A percentile compares a stretch with the other conserved stretches of the same genome.
These are phyloP conservation scores for Mycena maculata DNA, from an alignment of 768 basidiomycete genomes.

Conservation along the genomic window DNA sequence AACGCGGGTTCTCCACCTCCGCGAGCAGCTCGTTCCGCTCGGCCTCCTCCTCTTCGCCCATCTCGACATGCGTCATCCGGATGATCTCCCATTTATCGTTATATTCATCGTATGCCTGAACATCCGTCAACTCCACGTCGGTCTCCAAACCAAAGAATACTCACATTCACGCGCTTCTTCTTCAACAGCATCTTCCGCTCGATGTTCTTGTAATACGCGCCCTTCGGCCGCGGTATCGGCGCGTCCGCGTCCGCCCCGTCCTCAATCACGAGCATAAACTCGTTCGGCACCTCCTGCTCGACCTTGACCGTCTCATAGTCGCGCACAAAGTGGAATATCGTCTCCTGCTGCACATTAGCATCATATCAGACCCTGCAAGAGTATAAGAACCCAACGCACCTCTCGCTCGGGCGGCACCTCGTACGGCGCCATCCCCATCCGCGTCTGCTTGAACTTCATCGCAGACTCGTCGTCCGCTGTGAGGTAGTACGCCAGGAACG, in stretches of 20 bases:
- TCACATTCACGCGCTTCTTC: slow-evolving; percentile 84
- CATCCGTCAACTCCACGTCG: background rate
- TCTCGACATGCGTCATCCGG: slow-evolving; percentile 74
- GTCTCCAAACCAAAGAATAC: slow-evolving; percentile 33
- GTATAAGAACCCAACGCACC: slow-evolving; percentile 47
- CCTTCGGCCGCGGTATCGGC: slow-evolving; percentile 56
- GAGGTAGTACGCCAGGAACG: slow-evolving; percentile 88
- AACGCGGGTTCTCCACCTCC: slow-evolving; percentile 81
- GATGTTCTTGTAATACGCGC: slow-evolving; percentile 91
- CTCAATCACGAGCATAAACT: slow-evolving; percentile 82
- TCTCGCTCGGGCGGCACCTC: slow-evolving; percentile 66
- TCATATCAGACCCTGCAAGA: background rate
- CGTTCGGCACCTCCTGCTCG: slow-evolving; percentile 87
- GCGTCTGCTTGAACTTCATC: slow-evolving; percentile 69
- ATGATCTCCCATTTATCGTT: slow-evolving; percentile 88
- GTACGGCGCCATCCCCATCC: slow-evolving; percentile 55
- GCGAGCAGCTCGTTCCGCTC: slow-evolving; percentile 84
- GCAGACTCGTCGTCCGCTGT: slow-evolving; percentile 82
- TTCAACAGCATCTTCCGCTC: slow-evolving; percentile 90
- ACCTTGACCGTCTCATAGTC: slow-evolving; percentile 91
- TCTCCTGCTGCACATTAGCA: slow-evolving; percentile 59
- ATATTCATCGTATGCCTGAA: slow-evolving; percentile 76
- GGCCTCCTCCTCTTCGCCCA: slow-evolving; percentile 79
- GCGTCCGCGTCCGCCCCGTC: slow-evolving; percentile 57
- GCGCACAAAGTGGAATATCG: slow-evolving; percentile 79